These are phyloP conservation scores for Tolypocladium nubicola DNA, from an alignment of 2,329 filamentous ascomycete species.

Conservation along the genomic window DNA sequence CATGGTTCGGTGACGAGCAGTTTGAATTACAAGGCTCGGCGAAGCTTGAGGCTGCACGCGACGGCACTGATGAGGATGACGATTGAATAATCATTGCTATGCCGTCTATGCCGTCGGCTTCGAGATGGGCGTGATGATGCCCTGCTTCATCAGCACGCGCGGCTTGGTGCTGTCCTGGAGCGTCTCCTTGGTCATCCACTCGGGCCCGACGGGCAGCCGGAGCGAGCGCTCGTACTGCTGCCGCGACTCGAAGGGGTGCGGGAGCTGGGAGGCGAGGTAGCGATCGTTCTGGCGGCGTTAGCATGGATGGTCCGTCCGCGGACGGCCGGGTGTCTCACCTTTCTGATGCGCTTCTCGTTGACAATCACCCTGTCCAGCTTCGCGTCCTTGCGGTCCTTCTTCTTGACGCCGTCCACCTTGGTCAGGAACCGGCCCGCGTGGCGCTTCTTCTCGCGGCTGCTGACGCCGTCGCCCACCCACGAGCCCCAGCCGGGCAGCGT, in stretches of 20 bases:
- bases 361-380: conserved; percentile 81
- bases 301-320: not conserved
- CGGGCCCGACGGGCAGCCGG: conserved; percentile 76
- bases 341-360: conserved; percentile 82
- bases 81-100: not conserved
- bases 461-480: conserved; percentile 80
- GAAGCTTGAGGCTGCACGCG: too few relatives aligned
- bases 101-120: conserved; percentile 46
- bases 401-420: conserved; percentile 63
- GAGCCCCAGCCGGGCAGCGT: conserved; percentile 91
- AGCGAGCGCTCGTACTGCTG: conserved; percentile 87
- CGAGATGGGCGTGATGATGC: conserved; percentile 77
- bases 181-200: conserved; percentile 94
- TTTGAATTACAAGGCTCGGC: not conserved
- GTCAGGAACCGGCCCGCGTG: conserved; percentile 53
- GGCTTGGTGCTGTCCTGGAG: conserved; percentile 88
- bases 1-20: not conserved
- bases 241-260: conserved; percentile 79
- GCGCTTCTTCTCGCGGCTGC: conserved; percentile 54
- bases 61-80: not conserved
- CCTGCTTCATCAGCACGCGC: conserved; percentile 80
- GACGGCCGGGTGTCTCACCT: conserved; percentile 41
- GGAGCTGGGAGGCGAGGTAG: conserved; percentile 74
- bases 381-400: conserved; percentile 67
- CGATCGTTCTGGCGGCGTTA: conserved; percentile 55